Percentiles rank a stretch among this genome's conserved stretches.
phyloP scores from a whole-genome alignment of 352 stramenopile species.

The Globisporangium paddicum region DNA sequence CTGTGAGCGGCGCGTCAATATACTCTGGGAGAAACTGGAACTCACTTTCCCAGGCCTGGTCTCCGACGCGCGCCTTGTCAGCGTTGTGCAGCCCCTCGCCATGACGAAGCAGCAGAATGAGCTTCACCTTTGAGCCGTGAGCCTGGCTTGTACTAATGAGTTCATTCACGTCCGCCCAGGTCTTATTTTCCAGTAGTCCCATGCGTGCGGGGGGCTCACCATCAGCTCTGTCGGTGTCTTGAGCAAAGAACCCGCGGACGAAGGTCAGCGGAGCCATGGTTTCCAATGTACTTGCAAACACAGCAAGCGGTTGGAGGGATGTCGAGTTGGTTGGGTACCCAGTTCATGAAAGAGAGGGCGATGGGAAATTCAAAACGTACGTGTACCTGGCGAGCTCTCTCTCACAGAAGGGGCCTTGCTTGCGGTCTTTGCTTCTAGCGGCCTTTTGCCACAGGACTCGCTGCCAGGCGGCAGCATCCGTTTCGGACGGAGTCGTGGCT shows the following conservation, averaged over 20 bases:
- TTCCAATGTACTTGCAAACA: no score
- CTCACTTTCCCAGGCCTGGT: slow-evolving; percentile 41
- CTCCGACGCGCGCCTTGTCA: slow-evolving; percentile 49
- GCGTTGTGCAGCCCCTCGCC: slow-evolving; percentile 68
- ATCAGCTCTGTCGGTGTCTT: neutral
- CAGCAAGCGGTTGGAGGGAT: no score
- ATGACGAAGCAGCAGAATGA: slow-evolving; percentile 58
- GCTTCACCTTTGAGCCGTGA: slow-evolving; percentile 18
- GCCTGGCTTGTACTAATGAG: slow-evolving; percentile 16
- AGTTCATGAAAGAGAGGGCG: neutral
- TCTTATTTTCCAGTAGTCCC: slow-evolving; percentile 21
- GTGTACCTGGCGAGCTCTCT: no score
- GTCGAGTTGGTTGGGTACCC: neutral
- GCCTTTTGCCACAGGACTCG: no score
- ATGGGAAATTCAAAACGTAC: neutral
- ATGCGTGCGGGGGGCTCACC: slow-evolving; percentile 1
- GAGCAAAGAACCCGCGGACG: neutral
- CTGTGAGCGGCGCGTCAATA: slow-evolving; percentile 54
- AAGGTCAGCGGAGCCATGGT: neutral
- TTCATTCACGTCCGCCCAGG: slow-evolving; percentile 25
- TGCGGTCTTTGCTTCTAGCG: no score
- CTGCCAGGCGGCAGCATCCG: no score
- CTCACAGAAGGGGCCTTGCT: no score
- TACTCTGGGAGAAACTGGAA: slow-evolving; percentile 47
- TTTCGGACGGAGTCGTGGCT: no score